A percentile compares a stretch with the other conserved stretches of the same genome.
phyloP scores from a whole-genome alignment of 1,284 basidiomycete species.

The Afroboletus lepidellus region DNA sequence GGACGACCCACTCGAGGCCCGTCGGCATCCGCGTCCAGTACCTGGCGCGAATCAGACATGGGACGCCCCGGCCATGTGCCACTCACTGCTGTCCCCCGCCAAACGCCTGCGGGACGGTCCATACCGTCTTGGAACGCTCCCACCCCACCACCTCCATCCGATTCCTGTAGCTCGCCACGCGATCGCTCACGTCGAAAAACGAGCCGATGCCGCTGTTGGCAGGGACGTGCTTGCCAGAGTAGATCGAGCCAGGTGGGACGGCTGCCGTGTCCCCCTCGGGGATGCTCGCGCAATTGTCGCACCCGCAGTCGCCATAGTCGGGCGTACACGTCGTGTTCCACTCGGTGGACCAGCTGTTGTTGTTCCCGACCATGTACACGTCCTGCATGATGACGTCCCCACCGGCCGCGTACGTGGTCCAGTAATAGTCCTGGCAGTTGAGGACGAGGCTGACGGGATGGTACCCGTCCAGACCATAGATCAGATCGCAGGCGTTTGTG shows the following conservation, averaged over 20 bases:
- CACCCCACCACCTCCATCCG: slow-evolving; percentile 60
- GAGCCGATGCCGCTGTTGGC: slow-evolving; percentile 31
- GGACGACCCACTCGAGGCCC: slow-evolving; percentile 65
- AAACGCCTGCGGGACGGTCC: slow-evolving; percentile 78
- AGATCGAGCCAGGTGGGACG: no score
- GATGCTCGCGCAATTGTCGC: slow-evolving; percentile 61
- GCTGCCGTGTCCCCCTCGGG: no score
- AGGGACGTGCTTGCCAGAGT: slow-evolving; percentile 7
- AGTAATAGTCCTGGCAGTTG: slow-evolving; percentile 73
- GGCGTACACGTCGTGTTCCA: slow-evolving; percentile 57
- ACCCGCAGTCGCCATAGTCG: slow-evolving; percentile 71
- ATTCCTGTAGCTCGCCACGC: slow-evolving; percentile 62
- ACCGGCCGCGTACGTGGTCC: slow-evolving; percentile 56
- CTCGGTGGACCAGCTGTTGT: slow-evolving; percentile 60
- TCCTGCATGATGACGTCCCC: slow-evolving; percentile 63
- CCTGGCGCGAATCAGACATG: no score
- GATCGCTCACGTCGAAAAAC: slow-evolving; percentile 54
- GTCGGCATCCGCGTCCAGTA: slow-evolving; percentile 70
- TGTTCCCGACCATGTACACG: slow-evolving; percentile 63
- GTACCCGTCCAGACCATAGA: slow-evolving; percentile 69
- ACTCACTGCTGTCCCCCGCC: slow-evolving; percentile 55
- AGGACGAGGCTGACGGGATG: slow-evolving; percentile 78
- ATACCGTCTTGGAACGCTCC: slow-evolving; percentile 53
- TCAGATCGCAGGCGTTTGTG: slow-evolving; percentile 54
- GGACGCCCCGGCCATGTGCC: no score